These are phyloP conservation scores for Setaria viridis DNA, from an alignment of 202 grass and related monocot genomes.

Conservation along the genomic window DNA sequence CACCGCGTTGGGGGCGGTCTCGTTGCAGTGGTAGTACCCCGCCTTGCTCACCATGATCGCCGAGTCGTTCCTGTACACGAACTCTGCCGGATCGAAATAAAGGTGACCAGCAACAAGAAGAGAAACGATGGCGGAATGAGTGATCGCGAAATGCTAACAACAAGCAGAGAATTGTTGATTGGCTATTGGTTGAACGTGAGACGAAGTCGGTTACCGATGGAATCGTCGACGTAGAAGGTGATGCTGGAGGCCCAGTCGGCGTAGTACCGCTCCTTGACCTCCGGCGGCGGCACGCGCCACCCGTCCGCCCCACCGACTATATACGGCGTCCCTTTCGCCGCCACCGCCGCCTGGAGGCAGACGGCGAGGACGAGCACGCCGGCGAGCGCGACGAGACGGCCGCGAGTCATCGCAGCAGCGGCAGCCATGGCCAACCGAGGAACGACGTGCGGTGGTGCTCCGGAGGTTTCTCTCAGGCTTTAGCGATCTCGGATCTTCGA, in stretches of 20 bases:
- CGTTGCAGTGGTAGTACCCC: conserved; percentile 92
- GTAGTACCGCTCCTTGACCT: conserved; percentile 52
- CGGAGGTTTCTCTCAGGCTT: not conserved
- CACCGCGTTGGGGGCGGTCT: conserved; percentile 13
- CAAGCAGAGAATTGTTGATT: too few relatives aligned
- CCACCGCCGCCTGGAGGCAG: not conserved
- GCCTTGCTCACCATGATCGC: conserved; percentile 63
- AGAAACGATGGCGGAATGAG: too few relatives aligned
- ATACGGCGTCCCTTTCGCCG: conserved; percentile 34
- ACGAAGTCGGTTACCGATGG: conserved; percentile 38
- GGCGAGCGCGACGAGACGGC: not conserved
- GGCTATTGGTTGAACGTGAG: too few relatives aligned
- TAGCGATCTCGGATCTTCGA: not conserved
- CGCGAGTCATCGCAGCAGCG: not conserved
- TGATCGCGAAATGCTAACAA: too few relatives aligned
- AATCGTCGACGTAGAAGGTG: conserved; percentile 66
- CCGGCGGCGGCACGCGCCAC: conserved; percentile 65
- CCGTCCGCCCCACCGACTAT: conserved; percentile 72
- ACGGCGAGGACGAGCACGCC: not conserved
- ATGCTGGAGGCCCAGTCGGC: conserved; percentile 60
- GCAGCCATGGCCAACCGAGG: conserved; percentile 1
- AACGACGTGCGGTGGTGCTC: not conserved
- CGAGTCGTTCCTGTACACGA: conserved; percentile 84
- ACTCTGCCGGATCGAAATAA: conserved; percentile 42
- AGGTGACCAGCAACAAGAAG: too few relatives aligned